Conservation (phyloP, 176 grass and related monocot genomes). For the Oropetium thomaeum region DNA sequence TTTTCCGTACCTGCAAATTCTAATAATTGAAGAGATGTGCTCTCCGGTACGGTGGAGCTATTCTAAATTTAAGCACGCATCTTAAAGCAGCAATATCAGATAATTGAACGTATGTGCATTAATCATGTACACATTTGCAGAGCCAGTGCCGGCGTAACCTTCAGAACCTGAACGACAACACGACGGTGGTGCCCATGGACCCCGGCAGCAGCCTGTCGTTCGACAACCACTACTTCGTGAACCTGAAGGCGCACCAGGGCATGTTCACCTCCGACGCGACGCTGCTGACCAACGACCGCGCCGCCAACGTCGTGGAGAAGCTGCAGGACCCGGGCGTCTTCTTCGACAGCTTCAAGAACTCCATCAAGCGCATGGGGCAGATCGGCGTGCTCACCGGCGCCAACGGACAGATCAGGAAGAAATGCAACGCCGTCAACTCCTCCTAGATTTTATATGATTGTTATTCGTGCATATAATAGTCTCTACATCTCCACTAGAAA, state of each 20-base stretch:
- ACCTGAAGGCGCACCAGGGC: constrained; percentile 10
- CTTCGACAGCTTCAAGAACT: constrained; percentile 37
- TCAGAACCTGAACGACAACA: constrained; percentile 30
- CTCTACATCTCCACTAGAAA: too few relatives aligned
- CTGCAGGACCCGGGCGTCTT: constrained; percentile 19
- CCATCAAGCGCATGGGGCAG: constrained; percentile 57
- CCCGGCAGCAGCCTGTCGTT: constrained; percentile 35
- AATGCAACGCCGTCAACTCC: constrained; percentile 41
- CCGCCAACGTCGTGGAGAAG: constrained; percentile 29
- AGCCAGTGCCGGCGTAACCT: constrained; percentile 37
- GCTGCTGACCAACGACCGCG: constrained; percentile 31
- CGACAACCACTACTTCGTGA: constrained; percentile 47
- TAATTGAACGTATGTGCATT: too few relatives aligned
- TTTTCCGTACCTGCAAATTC: too few relatives aligned
- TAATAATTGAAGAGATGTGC: too few relatives aligned
- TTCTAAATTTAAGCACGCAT: too few relatives aligned
- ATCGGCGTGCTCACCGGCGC: constrained; percentile 47
- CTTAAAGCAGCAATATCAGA: too few relatives aligned
- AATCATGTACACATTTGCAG: too few relatives aligned
- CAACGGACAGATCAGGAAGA: constrained; percentile 39
- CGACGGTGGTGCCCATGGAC: constrained; percentile 48
- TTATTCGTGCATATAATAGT: too few relatives aligned
- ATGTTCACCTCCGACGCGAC: too few relatives aligned
- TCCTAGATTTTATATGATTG: too few relatives aligned
- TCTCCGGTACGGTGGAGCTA: too few relatives aligned